Conservation (phyloP, 1,284 basidiomycete species). For the Fomes fomentarius region DNA sequence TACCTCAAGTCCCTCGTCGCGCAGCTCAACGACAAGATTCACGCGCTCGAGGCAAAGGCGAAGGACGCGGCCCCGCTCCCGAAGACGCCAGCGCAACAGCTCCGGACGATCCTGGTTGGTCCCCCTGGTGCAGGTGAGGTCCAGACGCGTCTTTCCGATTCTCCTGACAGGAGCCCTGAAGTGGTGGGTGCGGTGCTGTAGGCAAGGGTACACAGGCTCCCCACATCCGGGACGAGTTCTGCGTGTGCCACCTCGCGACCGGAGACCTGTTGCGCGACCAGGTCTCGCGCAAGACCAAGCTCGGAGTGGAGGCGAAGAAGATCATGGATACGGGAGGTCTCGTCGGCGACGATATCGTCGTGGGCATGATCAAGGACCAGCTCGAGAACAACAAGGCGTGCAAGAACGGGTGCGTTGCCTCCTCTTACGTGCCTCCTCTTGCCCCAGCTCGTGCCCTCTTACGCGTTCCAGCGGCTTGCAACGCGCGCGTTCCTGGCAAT, state of each 20-base stretch:
- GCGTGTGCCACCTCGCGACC: conserved; percentile 97
- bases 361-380: conserved; percentile 97
- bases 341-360: conserved; percentile 96
- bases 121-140: conserved; percentile 93
- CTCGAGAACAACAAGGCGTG: conserved; percentile 92
- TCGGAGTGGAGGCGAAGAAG: conserved; percentile 94
- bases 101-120: conserved; percentile 91
- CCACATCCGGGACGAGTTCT: conserved; percentile 89
- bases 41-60: conserved; percentile 67
- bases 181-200: conserved; percentile 35
- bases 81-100: conserved; percentile 76
- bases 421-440: too few relatives aligned
- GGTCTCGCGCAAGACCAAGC: conserved; percentile 83
- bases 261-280: conserved; percentile 99
- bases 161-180: not conserved
- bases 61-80: conserved; percentile 45
- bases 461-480: conserved; percentile 3
- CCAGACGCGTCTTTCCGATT: not conserved
- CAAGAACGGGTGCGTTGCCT: conserved; percentile 80
- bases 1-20: conserved; percentile 88
- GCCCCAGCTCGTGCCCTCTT: conserved; percentile 4
- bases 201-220: conserved; percentile 99
- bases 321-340: conserved; percentile 97
- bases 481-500: conserved; percentile 3
- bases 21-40: conserved; percentile 84